Conservation (phyloP, 1,284 basidiomycete species). For the Sanghuangporus weigelae region DNA sequence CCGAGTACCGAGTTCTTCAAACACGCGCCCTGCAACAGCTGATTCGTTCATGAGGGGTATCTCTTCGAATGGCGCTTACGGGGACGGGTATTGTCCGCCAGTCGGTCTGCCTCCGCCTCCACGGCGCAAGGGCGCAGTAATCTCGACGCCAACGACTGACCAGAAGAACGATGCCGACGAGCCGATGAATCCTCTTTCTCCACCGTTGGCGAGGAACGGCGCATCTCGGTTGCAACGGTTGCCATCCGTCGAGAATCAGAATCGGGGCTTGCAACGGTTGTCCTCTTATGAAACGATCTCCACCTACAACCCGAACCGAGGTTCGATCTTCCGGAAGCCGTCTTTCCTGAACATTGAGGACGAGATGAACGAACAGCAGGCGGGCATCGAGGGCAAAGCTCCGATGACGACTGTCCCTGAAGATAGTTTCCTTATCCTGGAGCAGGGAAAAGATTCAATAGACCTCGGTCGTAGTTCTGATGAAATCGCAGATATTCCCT, state of each 20-base stretch:
- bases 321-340: conserved; percentile 52
- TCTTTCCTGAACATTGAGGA: conserved; percentile 66
- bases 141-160: conserved; percentile 10
- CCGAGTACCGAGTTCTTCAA: not conserved
- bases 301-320: conserved; percentile 23
- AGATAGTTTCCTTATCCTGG: conserved; percentile 62
- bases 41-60: conserved; percentile 1
- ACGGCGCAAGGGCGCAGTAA: conserved; percentile 36
- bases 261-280: not conserved
- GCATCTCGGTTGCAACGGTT: conserved; percentile 44
- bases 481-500: not conserved
- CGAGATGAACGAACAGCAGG: conserved; percentile 28
- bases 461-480: conserved; percentile 46
- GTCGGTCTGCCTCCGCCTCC: conserved; percentile 54
- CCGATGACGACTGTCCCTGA: conserved; percentile 24
- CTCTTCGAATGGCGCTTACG: not conserved
- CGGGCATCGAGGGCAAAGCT: not conserved
- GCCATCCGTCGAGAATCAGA: conserved; percentile 6
- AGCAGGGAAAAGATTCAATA: conserved; percentile 50
- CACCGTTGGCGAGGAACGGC: conserved; percentile 11
- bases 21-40: conserved; percentile 12
- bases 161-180: not conserved
- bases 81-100: conserved; percentile 30
- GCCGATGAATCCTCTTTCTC: conserved; percentile 15
- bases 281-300: conserved; percentile 14